Percentiles rank a stretch among this genome's conserved stretches.
These are phyloP conservation scores for Gynostemma pentaphyllum DNA, from an alignment of 306 rosid species.

Conservation along the genomic window DNA sequence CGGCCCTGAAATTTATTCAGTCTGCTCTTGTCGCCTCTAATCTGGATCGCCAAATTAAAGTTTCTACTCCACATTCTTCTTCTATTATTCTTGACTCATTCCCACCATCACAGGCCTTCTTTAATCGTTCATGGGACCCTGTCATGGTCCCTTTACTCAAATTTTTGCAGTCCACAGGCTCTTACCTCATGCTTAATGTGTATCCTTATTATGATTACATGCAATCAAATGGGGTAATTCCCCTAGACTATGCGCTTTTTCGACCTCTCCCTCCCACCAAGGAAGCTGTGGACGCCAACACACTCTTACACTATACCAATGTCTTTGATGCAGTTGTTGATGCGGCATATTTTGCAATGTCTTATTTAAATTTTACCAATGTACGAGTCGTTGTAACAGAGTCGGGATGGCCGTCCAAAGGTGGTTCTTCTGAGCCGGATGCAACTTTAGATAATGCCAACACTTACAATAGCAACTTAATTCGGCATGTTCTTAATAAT, in stretches of 20 bases:
- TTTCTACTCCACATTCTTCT: constrained; percentile 75
- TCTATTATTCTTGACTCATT: constrained; percentile 83
- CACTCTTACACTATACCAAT: constrained; percentile 84
- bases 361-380: constrained; percentile 66
- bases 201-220: constrained; percentile 86
- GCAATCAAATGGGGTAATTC: constrained; percentile 68
- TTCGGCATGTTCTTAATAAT: constrained; percentile 71
- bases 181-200: constrained; percentile 80
- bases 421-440: constrained; percentile 62
- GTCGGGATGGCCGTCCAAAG: constrained; percentile 94
- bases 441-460: constrained; percentile 77
- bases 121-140: constrained; percentile 81
- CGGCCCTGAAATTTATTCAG: constrained; percentile 77
- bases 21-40: constrained; percentile 87
- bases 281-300: constrained; percentile 89
- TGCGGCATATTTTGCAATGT: constrained; percentile 89
- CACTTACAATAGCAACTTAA: constrained; percentile 89
- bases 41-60: constrained; percentile 67
- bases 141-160: constrained; percentile 77
- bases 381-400: constrained; percentile 73
- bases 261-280: constrained; percentile 93
- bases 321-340: constrained; percentile 90
- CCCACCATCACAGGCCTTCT: constrained; percentile 97
- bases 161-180: constrained; percentile 70
- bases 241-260: constrained; percentile 86